Base-by-base conservation (phyloP, 176 grass and related monocot species). In the Carex pumila region DNA sequence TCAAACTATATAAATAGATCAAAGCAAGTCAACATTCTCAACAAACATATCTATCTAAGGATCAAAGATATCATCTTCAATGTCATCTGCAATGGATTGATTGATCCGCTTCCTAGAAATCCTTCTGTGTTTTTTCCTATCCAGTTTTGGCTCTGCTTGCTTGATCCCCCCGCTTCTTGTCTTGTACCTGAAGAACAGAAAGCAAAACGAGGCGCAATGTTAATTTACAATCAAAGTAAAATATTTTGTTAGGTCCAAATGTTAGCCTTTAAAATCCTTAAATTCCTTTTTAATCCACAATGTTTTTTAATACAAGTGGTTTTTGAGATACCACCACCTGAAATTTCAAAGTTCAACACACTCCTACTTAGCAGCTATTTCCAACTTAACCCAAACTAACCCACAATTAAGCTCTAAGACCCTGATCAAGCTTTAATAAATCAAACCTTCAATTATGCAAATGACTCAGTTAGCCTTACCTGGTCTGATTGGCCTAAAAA, bases 101-200 rank as follows among this genome's bases (percentile, higher is more conserved):
- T 98, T 98, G 47, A 95, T 74, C 49, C 81, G 88, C 85, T 91
- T 98, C 87, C 95, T 86, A 18, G 95, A 98, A 11, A 98, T 84
- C 64, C 92, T 94, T 65, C 95, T 84, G 80, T 98, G 91, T 68
- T 93, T 98, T 62, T 93, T 95, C 47, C 76, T 89, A 50, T 98
- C 86, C 86, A 98, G 91, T 21, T 76, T 89, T 41, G 95, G 92
- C 77, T 95, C 92, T 1, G 89, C 91, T 90, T 98, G 95, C 79
- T 93, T 95, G 30, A 93, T 79, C 49, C 95, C 95, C 92, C 90
- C 88, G 39, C 81, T 80, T 63, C 92, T 91, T 22, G 89, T 87
- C 89, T 98, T 98, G 64, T 93, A 95, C 89, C 95, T 98, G 83
- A 56, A 90, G 70, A 74, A 47, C 22, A 65, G 32, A 52, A 64